Conservation (phyloP, 208 protist species). For the Leishmania mexicana region DNA sequence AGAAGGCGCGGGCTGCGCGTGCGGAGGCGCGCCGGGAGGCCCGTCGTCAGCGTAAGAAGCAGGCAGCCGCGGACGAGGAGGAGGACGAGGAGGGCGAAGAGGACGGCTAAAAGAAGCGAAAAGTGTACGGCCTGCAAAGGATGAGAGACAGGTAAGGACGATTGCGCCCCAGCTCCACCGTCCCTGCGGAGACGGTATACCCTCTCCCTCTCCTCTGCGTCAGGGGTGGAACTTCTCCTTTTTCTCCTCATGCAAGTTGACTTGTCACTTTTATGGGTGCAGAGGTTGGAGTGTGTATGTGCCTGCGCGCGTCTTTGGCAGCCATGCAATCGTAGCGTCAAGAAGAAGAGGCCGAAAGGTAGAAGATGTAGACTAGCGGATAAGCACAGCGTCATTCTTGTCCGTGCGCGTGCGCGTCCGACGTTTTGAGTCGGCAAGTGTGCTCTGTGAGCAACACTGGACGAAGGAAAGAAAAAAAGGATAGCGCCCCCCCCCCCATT, state of each 20-base stretch:
- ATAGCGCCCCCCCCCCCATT: not conserved
- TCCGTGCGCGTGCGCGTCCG: not conserved
- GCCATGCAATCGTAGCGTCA: not conserved
- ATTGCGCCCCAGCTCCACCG: not conserved
- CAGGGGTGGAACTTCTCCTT: not conserved
- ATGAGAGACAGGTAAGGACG: not conserved
- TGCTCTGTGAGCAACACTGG: not conserved
- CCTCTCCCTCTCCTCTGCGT: not conserved
- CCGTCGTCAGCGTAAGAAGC: slow-evolving; percentile 42
- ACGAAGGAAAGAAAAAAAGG: not conserved
- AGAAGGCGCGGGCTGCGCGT: slow-evolving; percentile 41
- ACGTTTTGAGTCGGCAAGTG: not conserved
- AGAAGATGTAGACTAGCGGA: not conserved
- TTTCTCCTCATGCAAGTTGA: not conserved
- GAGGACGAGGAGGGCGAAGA: slow-evolving; percentile 52
- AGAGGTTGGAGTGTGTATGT: not conserved
- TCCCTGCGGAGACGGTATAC: not conserved
- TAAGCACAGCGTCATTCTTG: not conserved
- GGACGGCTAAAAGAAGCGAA: not conserved
- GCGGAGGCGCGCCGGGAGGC: slow-evolving; percentile 48
- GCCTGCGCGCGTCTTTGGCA: too few species aligned
- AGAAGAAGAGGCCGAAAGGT: not conserved
- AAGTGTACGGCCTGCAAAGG: too few species aligned
- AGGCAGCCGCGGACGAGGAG: slow-evolving; percentile 36
- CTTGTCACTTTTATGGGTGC: not conserved